Conservation (phyloP, 75 land plant genomes). For the Gnetum montanum region DNA sequence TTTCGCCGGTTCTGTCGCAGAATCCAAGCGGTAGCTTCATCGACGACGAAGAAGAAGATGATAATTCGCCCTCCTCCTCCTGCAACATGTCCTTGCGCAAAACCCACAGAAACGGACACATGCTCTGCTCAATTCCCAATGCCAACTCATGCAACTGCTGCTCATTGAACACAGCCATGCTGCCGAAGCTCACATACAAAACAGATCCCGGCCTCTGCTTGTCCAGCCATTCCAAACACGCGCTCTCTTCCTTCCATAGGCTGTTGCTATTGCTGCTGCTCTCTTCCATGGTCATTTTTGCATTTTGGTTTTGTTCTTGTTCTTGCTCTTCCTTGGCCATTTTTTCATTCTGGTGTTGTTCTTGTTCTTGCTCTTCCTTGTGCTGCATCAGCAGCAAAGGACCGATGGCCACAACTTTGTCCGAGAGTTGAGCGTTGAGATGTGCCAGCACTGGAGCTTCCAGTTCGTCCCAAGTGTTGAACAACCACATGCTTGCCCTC, state of each 20-base stretch:
- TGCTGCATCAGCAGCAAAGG: conserved; percentile 9
- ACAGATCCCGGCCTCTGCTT: conserved; percentile 9
- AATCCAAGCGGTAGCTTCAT: too few species aligned
- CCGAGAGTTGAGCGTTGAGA: conserved; percentile 1
- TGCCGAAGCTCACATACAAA: conserved; percentile 33
- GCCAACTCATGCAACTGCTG: conserved; percentile 24
- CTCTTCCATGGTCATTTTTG: too few species aligned
- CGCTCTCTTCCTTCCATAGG: conserved; percentile 26
- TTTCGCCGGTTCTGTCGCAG: too few species aligned
- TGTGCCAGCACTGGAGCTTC: conserved; percentile 1
- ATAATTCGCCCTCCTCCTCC: too few species aligned
- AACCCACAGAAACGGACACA: conserved; percentile 20
- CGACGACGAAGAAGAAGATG: too few species aligned
- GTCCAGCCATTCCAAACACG: conserved; percentile 28
- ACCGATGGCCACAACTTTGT: conserved; percentile 3
- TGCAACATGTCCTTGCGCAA: conserved; percentile 17
- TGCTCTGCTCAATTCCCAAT: conserved; percentile 20
- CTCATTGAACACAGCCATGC: conserved; percentile 17
- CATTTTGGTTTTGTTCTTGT: background rate
- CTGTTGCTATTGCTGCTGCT: background rate
- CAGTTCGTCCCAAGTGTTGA: conserved; percentile 5
- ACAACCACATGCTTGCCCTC: background rate
- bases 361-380: too few species aligned
- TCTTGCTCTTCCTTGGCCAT: too few species aligned
- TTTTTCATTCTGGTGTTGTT: too few species aligned